Percentiles rank a stretch among this genome's conserved stretches.
phyloP scores from a whole-genome alignment of 495 filamentous ascomycete species.

The Penicillium canescens region DNA sequence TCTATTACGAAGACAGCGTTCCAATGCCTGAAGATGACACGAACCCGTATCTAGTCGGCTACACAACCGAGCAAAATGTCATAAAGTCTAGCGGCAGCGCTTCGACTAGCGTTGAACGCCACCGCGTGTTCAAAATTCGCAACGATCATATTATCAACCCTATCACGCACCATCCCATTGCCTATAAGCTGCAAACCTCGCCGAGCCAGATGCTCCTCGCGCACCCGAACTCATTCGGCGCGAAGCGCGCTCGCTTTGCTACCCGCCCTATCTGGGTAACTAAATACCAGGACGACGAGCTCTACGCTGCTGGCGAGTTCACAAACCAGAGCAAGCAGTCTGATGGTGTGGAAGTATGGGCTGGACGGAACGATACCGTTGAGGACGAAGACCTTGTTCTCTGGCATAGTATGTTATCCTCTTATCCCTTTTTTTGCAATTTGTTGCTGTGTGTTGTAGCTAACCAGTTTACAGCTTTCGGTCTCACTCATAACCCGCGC shows the following conservation, averaged over 20 bases:
- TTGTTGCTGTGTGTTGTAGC: neutral
- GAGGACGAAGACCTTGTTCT: constrained; percentile 49
- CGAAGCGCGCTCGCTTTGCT: constrained; percentile 77
- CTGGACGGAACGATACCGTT: constrained; percentile 45
- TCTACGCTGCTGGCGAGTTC: constrained; percentile 81
- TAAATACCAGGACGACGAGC: constrained; percentile 73
- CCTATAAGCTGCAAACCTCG: constrained; percentile 74
- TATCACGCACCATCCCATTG: constrained; percentile 73
- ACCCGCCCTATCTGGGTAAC: constrained; percentile 84
- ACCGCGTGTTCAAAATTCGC: constrained; percentile 82
- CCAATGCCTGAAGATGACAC: constrained; percentile 66
- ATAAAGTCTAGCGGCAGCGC: constrained; percentile 62
- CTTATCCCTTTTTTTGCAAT: neutral
- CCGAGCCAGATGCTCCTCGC: constrained; percentile 81
- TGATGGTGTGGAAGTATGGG: constrained; percentile 41
- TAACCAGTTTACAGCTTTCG: constrained; percentile 45
- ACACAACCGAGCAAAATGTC: constrained; percentile 62
- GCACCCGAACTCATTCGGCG: constrained; percentile 66
- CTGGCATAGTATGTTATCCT: constrained; percentile 42
- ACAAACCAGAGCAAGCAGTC: constrained; percentile 80
- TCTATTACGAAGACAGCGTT: constrained; percentile 72
- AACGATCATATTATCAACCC: constrained; percentile 68
- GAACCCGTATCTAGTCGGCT: constrained; percentile 79
- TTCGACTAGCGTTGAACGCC: constrained; percentile 59
- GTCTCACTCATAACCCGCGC: constrained; percentile 60